Base-by-base conservation (phyloP, 2,329 filamentous ascomycete species). In the Hypocrella siamensis region DNA sequence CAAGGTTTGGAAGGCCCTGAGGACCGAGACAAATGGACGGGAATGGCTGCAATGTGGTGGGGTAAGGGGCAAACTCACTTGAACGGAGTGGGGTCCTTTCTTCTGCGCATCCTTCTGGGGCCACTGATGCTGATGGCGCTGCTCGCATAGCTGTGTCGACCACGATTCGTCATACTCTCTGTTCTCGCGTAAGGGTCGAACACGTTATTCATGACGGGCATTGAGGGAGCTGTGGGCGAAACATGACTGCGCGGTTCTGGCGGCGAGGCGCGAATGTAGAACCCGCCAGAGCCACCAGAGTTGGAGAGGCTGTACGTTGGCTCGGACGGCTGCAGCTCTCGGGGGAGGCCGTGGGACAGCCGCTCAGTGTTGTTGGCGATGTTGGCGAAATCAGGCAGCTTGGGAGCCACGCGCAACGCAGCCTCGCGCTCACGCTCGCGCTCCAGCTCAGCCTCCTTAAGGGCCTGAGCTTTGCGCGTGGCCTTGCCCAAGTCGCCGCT, bases 1-100 rank as follows among this genome's bases (percentile, higher is more conserved):
- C 22, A 24, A 17, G 18, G 12, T n/a, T n/a, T n/a, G n/a, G n/a
- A n/a, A n/a, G n/a, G n/a, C n/a, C n/a, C n/a, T n/a, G n/a, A n/a
- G n/a, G n/a, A n/a, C n/a, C n/a, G n/a, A 26, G 11, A 18, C 2
- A 19, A 17, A 19, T 8, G 8, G 15, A 14, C 28, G 14, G 16
- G 19, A 11, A 21, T 15, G 21, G 17, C 26, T 4, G 9, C n/a
- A 3, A 24, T 19, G 11, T 11, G 14, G 8, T n/a, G 6, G 9
- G 32, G 18, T 14, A 25, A 17, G 24, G n/a, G 22, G 19, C n/a
- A 18, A 7, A 70, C 85, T 70, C 65, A 96, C 88, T 98, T 98
- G 71, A 96, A 93, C 1, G 90, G 85, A 9, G 88, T 94, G 7
- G 90, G 90, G 50, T 98, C 90, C 65, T 93, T 96, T 61, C 90